Base-by-base conservation (phyloP, 2,329 filamentous ascomycete species). In the Microcyclosporella mali region DNA sequence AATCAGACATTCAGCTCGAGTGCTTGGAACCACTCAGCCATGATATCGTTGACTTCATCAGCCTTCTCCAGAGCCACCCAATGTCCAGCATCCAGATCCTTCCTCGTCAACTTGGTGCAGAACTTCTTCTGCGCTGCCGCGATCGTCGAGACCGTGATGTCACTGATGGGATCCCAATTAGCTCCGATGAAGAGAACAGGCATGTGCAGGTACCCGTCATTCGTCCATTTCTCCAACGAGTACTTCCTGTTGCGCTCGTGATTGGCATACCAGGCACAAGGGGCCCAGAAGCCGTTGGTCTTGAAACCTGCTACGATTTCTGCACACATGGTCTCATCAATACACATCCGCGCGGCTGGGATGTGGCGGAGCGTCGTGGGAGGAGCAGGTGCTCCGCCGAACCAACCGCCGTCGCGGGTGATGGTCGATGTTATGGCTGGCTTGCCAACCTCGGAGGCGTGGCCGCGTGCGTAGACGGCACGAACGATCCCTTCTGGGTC, bases 181-280 rank as follows among this genome's bases (percentile, higher is more conserved):
- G 63, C 65, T 36, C 69, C 63, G 37, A 67, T 59, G 37, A 59
- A 63, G 36, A 74, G 49, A 9, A 64, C 56, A 0, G 64, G 64
- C 18, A 66, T 59, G n/a, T 59, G 47, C 32, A 66, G 33, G 1
- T 55, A 44, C 1, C 59, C 62, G 2, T 55, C 56, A 19, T 65
- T 64, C 48, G 56, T 59, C 14, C 44, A 40, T 19, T 64, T 59
- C 21, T 60, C 58, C n/a, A 64, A 62, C 2, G 60, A 61, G 50
- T 67, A 74, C 27, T 58, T 60, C 1, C 47, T 51, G 41, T 74
- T 74, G 8, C 53, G 56, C 10, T 62, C 56, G 44, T 70, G 66
- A 46, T 74, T 68, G 36, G 67, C 47, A 44, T 74, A 74, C 43
- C 63, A 69, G 0, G 66, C 61, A 21, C 57, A 60, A 2, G 61